These are phyloP conservation scores for Corymbia citriodora DNA, from an alignment of 441 rosid genomes.

Conservation along the genomic window DNA sequence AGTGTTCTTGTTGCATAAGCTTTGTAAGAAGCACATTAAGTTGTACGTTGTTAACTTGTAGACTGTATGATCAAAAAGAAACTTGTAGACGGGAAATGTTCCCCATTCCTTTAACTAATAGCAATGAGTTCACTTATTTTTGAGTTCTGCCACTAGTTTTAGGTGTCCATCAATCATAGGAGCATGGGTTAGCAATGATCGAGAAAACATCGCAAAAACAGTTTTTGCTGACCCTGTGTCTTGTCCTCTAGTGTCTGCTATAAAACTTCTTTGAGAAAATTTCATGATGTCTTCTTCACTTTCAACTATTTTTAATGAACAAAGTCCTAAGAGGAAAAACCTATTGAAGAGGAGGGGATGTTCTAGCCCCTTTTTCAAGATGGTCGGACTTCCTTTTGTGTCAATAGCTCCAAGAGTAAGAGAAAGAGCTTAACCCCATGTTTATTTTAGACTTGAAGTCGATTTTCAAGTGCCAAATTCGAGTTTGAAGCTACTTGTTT, in stretches of 20 bases:
- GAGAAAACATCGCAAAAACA: background rate
- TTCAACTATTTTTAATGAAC: background rate
- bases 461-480: background rate
- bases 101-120: background rate
- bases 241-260: background rate
- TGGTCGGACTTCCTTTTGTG: background rate
- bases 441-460: background rate
- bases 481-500: background rate
- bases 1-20: conserved; percentile 7
- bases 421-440: background rate
- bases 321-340: background rate
- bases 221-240: background rate
- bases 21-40: background rate
- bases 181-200: background rate
- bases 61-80: background rate
- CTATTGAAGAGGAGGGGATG: background rate
- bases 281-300: background rate
- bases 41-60: background rate
- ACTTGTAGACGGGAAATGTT: background rate
- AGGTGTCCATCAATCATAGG: background rate
- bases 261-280: background rate
- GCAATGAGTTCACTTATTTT: background rate
- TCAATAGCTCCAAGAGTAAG: background rate
- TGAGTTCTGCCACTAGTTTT: background rate
- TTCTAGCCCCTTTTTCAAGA: background rate